These are phyloP conservation scores for Hypoxylon sp. DNA, from an alignment of 2,329 filamentous ascomycete species.

Conservation along the genomic window DNA sequence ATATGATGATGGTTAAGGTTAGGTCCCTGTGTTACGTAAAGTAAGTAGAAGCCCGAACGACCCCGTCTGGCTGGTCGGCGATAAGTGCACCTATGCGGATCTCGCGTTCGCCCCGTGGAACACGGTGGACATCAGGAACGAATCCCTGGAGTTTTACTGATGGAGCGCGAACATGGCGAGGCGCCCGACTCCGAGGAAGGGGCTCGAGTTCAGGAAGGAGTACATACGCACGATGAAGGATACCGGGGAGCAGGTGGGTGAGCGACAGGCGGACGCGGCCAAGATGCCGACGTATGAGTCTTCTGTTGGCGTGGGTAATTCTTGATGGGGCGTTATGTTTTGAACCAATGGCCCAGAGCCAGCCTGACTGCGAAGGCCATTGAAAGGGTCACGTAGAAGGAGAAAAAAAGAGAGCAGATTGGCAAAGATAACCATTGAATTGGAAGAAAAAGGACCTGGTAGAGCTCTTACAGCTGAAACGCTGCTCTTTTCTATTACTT, in stretches of 20 bases:
- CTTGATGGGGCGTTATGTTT: neutral
- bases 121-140: slow-evolving; percentile 22
- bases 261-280: slow-evolving; percentile 24
- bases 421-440: too few species aligned
- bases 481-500: too few species aligned
- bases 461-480: neutral
- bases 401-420: too few species aligned
- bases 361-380: too few species aligned
- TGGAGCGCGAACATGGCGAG: slow-evolving; percentile 29
- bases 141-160: slow-evolving; percentile 31
- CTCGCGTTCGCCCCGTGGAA: slow-evolving; percentile 43
- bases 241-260: slow-evolving; percentile 16
- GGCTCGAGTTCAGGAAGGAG: slow-evolving; percentile 33
- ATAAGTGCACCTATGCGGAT: slow-evolving; percentile 42
- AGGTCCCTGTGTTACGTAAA: too few species aligned
- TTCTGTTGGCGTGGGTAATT: slow-evolving; percentile 13
- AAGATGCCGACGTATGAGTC: slow-evolving; percentile 23
- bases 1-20: too few species aligned
- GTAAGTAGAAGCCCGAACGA: slow-evolving; percentile 24
- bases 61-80: slow-evolving; percentile 42
- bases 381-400: too few species aligned
- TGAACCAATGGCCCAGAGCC: too few species aligned
- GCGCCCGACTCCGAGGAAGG: slow-evolving; percentile 32
- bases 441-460: too few species aligned
- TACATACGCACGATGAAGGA: slow-evolving; percentile 37